These are phyloP conservation scores for Kluyveromyces starmeri DNA, from an alignment of 805 yeast genomes.

Conservation along the genomic window DNA sequence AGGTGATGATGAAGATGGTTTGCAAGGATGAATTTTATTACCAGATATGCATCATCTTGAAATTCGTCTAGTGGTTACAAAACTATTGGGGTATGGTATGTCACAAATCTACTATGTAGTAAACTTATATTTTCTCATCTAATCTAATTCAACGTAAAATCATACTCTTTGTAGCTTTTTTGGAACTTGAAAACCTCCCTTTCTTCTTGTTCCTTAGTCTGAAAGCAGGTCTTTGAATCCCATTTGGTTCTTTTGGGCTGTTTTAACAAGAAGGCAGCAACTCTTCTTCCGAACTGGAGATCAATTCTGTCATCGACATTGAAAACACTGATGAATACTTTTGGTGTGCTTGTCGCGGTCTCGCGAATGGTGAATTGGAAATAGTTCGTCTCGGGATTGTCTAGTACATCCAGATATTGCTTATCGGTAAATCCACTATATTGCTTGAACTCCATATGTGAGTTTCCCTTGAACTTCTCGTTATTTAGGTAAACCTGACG, in stretches of 20 bases:
- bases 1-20: slow-evolving; percentile 24
- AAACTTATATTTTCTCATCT: background rate
- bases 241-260: slow-evolving; percentile 59
- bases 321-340: slow-evolving; percentile 27
- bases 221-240: slow-evolving; percentile 56
- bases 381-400: slow-evolving; percentile 26
- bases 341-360: slow-evolving; percentile 22
- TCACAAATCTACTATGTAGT: background rate
- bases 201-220: slow-evolving; percentile 52
- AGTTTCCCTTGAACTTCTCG: slow-evolving; percentile 36
- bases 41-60: too few species aligned
- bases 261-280: slow-evolving; percentile 54
- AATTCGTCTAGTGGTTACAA: too few species aligned
- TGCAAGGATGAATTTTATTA: slow-evolving; percentile 12
- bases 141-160: slow-evolving; percentile 33
- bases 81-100: too few species aligned
- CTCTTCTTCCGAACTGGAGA: slow-evolving; percentile 77
- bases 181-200: slow-evolving; percentile 58
- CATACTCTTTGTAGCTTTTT: slow-evolving; percentile 42
- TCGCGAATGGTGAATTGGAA: slow-evolving; percentile 30
- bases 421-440: slow-evolving; percentile 21
- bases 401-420: slow-evolving; percentile 21
- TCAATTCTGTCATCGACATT: slow-evolving; percentile 42
- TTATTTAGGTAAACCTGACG: slow-evolving; percentile 40
- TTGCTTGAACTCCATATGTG: slow-evolving; percentile 35